Base-by-base conservation (phyloP, 2,329 filamentous ascomycete species). In the Immersiporthe knoxdaviesiana region DNA sequence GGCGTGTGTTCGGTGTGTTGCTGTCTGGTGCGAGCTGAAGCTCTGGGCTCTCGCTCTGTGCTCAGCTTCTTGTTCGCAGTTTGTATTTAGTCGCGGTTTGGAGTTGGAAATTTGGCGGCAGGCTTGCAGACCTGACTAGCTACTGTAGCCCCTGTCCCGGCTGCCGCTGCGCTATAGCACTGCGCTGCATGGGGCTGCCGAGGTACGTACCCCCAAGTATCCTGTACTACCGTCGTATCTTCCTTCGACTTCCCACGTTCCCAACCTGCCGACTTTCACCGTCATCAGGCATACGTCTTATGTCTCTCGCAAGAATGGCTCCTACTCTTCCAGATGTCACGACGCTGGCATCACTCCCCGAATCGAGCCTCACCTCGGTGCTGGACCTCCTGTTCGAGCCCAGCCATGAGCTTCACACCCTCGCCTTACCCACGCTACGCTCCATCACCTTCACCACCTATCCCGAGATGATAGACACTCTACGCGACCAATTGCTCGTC, bases 311-410 rank as follows among this genome's bases (percentile, higher is more conserved):
- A 60, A 24, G n/a, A 14, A 71, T 71, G 69, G 64, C 69, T 4
- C 67, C 67, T 27, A 64, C 37, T 47, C 84, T 96, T 8, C 92
- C 92, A 16, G 77, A 84, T 37, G 83, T 90, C 74, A 77, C 82
- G 60, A 80, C 81, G 18, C 81, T 97, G 52, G 81, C 84, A 35
- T 80, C 81, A 61, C 85, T 90, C 63, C 77, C 88, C 24, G 84
- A 87, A 39, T 75, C 83, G 37, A 81, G 85, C 27, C 85, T 91
- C 68, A 84, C 83, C 50, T 76, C 79, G 5, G 82, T 90, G 63
- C 87, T 97, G 63, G 92, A 97, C 80, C 84, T 90, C 3, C 89
- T 97, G 70, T 97, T 97, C 79, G 94, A 97, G 78, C 92, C 92
- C 21, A 94, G 91, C 66, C 82, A 86, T 0, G 87, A 90, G 64